Evolutionary conservation across 164 flowering plant genomes (phyloP).

Genomic region (Chimonanthus praecox): DNA sequence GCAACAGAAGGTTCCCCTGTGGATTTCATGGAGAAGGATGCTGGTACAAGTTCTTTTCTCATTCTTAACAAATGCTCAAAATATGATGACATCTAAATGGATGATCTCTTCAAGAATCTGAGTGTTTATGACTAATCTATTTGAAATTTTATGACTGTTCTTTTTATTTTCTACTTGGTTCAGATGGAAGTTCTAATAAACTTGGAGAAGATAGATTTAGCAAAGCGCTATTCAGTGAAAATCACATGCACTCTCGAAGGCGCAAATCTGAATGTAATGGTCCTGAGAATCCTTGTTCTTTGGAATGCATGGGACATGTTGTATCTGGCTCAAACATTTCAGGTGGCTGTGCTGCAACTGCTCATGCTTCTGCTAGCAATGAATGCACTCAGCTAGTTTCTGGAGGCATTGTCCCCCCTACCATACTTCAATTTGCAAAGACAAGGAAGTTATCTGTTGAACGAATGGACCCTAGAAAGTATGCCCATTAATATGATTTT

Average conservation of each 20-base stretch:
- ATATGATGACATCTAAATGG: slow-evolving; percentile 13
- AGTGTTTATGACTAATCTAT: neutral
- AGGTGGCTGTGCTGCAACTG: slow-evolving; percentile 47
- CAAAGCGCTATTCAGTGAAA: slow-evolving; percentile 26
- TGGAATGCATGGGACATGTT: slow-evolving; percentile 42
- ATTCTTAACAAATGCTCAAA: slow-evolving; percentile 9
- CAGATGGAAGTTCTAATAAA: slow-evolving; percentile 30
- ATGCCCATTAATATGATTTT: slow-evolving; percentile 18
- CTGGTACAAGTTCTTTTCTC: slow-evolving; percentile 28
- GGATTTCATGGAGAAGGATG: slow-evolving; percentile 33
- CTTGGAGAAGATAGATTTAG: slow-evolving; percentile 27
- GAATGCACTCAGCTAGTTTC: slow-evolving; percentile 53
- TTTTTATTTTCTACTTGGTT: slow-evolving; percentile 5
- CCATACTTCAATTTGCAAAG: slow-evolving; percentile 69
- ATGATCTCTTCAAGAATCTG: slow-evolving; percentile 7
- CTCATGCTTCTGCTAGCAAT: slow-evolving; percentile 49
- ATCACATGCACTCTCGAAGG: slow-evolving; percentile 30
- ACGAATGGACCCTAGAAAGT: slow-evolving; percentile 78
- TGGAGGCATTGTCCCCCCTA: slow-evolving; percentile 47
- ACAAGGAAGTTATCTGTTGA: slow-evolving; percentile 64
- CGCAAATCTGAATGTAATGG: slow-evolving; percentile 23
- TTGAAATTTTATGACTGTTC: neutral
- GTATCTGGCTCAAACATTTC: slow-evolving; percentile 42
- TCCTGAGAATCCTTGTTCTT: slow-evolving; percentile 19
- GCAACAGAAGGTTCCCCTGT: slow-evolving; percentile 24